phyloP scores from a whole-genome alignment of 169 alveolate species.

The Babesia ovis region DNA sequence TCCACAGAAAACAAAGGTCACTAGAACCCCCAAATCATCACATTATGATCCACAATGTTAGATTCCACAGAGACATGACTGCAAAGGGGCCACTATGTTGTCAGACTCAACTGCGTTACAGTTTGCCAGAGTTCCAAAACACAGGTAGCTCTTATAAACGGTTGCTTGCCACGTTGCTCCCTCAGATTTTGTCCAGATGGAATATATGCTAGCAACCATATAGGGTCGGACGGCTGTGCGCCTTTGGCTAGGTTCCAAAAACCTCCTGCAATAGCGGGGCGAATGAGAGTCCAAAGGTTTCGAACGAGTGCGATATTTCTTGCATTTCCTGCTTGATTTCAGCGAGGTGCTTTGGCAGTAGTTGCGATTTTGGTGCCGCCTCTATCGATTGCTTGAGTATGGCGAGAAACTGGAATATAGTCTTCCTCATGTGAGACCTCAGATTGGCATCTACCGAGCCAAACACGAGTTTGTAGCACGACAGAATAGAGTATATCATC shows the following conservation, averaged over 20 bases:
- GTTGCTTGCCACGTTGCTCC: too few relatives aligned
- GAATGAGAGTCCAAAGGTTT: conserved; percentile 35
- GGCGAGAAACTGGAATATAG: conserved; percentile 21
- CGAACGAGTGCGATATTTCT: conserved; percentile 28
- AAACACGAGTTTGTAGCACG: conserved; percentile 21
- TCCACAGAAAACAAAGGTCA: too few relatives aligned
- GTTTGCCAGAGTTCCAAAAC: too few relatives aligned
- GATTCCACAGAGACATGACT: too few relatives aligned
- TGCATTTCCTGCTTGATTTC: conserved; percentile 19
- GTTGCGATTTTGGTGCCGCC: neutral
- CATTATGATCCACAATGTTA: too few relatives aligned
- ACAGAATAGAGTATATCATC: conserved; percentile 6
- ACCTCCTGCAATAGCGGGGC: conserved; percentile 20
- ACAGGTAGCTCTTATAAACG: too few relatives aligned
- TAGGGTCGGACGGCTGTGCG: too few relatives aligned
- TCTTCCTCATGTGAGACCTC: conserved; percentile 17
- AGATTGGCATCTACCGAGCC: conserved; percentile 35
- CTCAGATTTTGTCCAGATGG: too few relatives aligned
- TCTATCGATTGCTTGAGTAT: neutral
- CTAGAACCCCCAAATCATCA: too few relatives aligned
- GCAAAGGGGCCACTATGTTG: too few relatives aligned
- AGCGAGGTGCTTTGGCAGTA: conserved; percentile 3
- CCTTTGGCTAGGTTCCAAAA: neutral
- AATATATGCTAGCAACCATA: too few relatives aligned
- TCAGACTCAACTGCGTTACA: too few relatives aligned